Conservation (phyloP, 345 rosid genomes). For the Psidium guajava region DNA sequence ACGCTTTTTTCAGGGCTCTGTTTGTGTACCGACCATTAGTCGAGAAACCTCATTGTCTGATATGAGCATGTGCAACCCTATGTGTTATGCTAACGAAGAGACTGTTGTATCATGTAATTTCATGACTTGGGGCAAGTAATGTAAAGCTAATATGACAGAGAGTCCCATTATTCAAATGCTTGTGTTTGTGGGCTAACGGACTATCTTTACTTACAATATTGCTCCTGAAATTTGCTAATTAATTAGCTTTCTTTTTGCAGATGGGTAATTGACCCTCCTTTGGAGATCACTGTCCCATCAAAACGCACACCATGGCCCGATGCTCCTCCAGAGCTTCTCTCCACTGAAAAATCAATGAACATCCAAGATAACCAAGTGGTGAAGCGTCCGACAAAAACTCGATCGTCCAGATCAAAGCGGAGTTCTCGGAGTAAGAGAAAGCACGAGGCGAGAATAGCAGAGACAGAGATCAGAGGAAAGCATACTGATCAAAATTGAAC, state of each 20-base stretch:
- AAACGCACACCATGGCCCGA: conserved; percentile 96
- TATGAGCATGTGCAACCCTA: background rate
- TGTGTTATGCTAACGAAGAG: background rate
- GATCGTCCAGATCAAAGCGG: conserved; percentile 49
- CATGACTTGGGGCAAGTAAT: background rate
- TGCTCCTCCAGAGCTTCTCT: conserved; percentile 76
- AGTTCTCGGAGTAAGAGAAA: conserved; percentile 61
- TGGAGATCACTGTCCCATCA: conserved; percentile 77
- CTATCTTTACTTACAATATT: background rate
- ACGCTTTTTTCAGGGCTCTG: background rate
- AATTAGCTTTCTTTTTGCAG: conserved; percentile 16
- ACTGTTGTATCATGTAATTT: background rate
- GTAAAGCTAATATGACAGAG: background rate
- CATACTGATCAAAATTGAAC: conserved; percentile 38
- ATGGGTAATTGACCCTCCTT: conserved; percentile 87
- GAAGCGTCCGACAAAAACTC: conserved; percentile 46
- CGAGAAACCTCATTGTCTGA: background rate
- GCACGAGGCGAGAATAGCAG: conserved; percentile 30
- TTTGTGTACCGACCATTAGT: background rate
- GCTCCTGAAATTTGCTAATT: background rate
- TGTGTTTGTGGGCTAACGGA: background rate
- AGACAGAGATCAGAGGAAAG: conserved; percentile 27
- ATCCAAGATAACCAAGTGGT: conserved; percentile 26
- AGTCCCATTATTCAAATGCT: background rate
- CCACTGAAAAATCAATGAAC: conserved; percentile 19